Conservation (phyloP, 768 basidiomycete species). For the Trametes meyenii region DNA sequence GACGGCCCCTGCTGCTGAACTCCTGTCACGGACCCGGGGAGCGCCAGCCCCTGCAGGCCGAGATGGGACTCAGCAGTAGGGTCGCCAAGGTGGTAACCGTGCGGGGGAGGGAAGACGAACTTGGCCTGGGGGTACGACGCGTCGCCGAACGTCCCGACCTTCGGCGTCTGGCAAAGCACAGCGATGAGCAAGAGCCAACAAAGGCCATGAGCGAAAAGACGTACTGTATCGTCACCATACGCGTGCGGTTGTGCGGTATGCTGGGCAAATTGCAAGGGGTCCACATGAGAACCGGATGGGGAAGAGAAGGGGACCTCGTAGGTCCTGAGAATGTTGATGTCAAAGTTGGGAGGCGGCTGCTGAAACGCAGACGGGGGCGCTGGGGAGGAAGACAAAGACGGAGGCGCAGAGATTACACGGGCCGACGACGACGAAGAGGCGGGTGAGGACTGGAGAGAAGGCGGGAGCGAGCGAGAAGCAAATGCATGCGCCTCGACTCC, state of each 20-base stretch:
- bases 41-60: constrained; percentile 9
- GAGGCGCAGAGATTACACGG: constrained; percentile 4
- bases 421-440: neutral
- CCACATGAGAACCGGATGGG: neutral
- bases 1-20: neutral
- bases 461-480: neutral
- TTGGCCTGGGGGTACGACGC: constrained; percentile 10
- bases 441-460: constrained; percentile 9
- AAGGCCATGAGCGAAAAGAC: neutral
- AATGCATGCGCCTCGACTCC: neutral
- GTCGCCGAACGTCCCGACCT: constrained; percentile 13
- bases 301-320: neutral
- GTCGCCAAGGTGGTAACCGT: neutral
- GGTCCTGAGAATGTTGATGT: neutral
- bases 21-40: neutral
- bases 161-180: neutral
- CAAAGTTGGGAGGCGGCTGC: neutral
- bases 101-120: constrained; percentile 11
- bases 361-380: neutral
- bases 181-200: neutral
- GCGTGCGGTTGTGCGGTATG: neutral
- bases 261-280: neutral
- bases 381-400: neutral
- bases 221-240: constrained; percentile 8
- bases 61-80: constrained; percentile 10